Evolutionary conservation across 352 stramenopile species (phyloP).

Genomic region (Halophytophthora polymorphica): DNA sequence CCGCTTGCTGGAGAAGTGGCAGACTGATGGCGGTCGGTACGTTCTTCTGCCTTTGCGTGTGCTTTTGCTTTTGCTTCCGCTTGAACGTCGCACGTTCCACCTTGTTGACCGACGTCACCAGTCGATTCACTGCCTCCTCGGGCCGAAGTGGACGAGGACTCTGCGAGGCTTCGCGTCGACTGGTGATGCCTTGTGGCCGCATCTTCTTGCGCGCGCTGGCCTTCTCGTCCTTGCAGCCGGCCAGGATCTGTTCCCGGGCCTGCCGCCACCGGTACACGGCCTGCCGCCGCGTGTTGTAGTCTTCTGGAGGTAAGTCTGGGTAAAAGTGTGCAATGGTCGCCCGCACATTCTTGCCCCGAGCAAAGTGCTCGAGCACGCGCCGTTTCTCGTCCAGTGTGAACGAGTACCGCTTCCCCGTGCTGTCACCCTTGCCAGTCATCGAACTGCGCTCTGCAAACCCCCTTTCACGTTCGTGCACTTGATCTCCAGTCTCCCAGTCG

Average conservation of each 20-base stretch:
- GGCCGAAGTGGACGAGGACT: conserved; percentile 1
- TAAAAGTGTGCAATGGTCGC: conserved; percentile 21
- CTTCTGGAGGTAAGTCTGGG: conserved; percentile 12
- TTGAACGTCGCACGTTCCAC: conserved; percentile 10
- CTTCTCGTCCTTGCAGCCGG: conserved; percentile 22
- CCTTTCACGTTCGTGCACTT: conserved; percentile 1
- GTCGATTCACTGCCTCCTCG: conserved; percentile 19
- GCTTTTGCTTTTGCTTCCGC: conserved; percentile 10
- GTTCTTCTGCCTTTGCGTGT: conserved; percentile 5
- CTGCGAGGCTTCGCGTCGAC: conserved; percentile 4
- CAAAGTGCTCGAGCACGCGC: conserved; percentile 21
- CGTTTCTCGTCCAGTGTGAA: conserved; percentile 24
- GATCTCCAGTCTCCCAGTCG: no score
- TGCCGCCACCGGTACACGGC: conserved; percentile 18
- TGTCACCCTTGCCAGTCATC: not conserved
- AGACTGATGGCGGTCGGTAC: no score
- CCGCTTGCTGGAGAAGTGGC: not conserved
- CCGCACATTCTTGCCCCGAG: conserved; percentile 8
- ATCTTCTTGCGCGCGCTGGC: conserved; percentile 30
- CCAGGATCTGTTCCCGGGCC: conserved; percentile 21
- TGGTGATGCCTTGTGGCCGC: conserved; percentile 22
- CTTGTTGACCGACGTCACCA: conserved; percentile 17
- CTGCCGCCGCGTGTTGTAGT: conserved; percentile 18
- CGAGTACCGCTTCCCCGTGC: conserved; percentile 5
- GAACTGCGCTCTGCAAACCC: not conserved